Base-by-base conservation (phyloP, 306 rosid species). In the Cyclanthera cordifolia region DNA sequence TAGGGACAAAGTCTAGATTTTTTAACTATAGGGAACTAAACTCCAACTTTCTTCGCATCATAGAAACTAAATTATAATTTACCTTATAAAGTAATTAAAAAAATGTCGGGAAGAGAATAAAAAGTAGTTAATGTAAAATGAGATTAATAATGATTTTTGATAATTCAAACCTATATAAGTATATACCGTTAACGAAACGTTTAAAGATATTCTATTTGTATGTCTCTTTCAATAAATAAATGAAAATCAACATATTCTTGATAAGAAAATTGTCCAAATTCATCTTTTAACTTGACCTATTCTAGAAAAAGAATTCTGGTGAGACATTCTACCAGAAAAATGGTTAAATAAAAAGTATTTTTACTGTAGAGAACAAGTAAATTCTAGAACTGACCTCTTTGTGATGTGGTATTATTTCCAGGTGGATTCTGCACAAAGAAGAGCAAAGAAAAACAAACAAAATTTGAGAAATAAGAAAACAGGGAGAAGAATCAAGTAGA, bases 321-420 rank as follows among this genome's bases (percentile, higher is more conserved):
- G 21, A 16, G 53, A 15, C 16, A 15, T 48, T 48, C 8, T 48
- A 2, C n/a, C 60, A 23, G 32, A 21, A 55, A 55, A 55, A n/a
- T n/a, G n/a, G n/a, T n/a, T n/a, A n/a, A n/a, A n/a, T n/a, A n/a
- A n/a, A n/a, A n/a, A n/a, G n/a, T n/a, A n/a, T n/a, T n/a, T n/a
- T n/a, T n/a, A n/a, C n/a, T n/a, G n/a, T n/a, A n/a, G n/a, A n/a
- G n/a, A n/a, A n/a, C n/a, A n/a, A n/a, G n/a, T n/a, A n/a, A 34
- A 4, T 34, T 60, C 50, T 19, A 64, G 70, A 41, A 43, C 70
- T 64, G 53, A 64, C 70, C 70, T 64, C 37, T 41, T 21, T 64
- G 37, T 23, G 53, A 21, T 20, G 53, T 64, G 70, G 34, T 24
- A 43, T 41, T 24, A 43, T 41, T 21, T 21, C 41, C 69, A 21